Percentiles rank a stretch among this genome's conserved stretches.
Conservation (phyloP, 1,139 yeast species). For the Saccharomyces pastorianus region DNA sequence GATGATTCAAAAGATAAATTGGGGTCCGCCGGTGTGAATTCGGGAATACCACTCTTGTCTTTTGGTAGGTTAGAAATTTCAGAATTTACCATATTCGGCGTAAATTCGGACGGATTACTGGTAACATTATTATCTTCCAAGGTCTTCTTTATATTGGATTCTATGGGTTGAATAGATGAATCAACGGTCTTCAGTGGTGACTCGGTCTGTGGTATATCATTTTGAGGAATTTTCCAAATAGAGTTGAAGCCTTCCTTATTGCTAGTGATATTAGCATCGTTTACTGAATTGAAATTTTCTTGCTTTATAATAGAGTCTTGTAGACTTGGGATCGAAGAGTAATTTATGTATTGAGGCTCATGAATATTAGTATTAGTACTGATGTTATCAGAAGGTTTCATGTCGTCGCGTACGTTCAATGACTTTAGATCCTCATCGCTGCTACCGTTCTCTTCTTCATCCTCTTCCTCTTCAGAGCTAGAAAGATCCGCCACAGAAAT, state of each 20-base stretch:
- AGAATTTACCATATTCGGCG: background rate
- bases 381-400: background rate
- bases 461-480: conserved; percentile 32
- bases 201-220: conserved; percentile 15
- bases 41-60: conserved; percentile 5
- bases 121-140: background rate
- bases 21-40: conserved; percentile 8
- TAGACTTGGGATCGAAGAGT: conserved; percentile 10
- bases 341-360: conserved; percentile 14
- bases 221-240: conserved; percentile 23
- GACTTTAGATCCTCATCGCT: conserved; percentile 24
- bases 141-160: background rate
- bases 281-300: conserved; percentile 6
- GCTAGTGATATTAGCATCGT: conserved; percentile 5
- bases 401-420: conserved; percentile 8
- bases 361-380: conserved; percentile 3
- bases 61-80: conserved; percentile 5
- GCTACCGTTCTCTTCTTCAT: conserved; percentile 31
- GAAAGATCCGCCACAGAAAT: conserved; percentile 25
- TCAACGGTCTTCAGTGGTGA: conserved; percentile 18
- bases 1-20: conserved; percentile 21
- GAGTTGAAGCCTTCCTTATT: conserved; percentile 19
- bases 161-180: conserved; percentile 4
- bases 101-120: background rate
- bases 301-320: conserved; percentile 9